Conservation (phyloP, 805 yeast species). For the Zygosaccharomyces rouxii region DNA sequence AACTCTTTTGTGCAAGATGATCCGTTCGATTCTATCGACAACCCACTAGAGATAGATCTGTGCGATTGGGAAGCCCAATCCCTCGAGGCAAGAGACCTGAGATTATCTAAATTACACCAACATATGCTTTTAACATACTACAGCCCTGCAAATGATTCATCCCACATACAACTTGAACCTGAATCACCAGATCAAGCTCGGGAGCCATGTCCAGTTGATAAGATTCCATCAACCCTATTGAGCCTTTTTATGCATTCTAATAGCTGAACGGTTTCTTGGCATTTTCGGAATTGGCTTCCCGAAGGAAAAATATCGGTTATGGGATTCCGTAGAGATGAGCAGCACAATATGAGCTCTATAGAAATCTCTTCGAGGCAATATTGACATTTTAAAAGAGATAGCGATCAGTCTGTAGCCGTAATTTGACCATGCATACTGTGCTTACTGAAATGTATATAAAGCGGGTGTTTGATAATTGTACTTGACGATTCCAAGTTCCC, state of each 20-base stretch:
- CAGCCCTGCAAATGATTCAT: not conserved
- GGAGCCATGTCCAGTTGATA: slow-evolving; percentile 5
- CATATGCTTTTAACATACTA: slow-evolving; percentile 15
- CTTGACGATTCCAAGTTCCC: no score
- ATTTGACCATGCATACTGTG: not conserved
- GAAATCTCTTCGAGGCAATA: not conserved
- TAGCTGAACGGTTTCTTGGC: slow-evolving; percentile 7
- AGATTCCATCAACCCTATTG: slow-evolving; percentile 7
- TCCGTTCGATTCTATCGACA: slow-evolving; percentile 20
- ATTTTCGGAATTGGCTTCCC: slow-evolving; percentile 9
- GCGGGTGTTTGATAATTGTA: no score
- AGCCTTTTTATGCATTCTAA: slow-evolving; percentile 11
- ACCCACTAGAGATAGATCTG: slow-evolving; percentile 22
- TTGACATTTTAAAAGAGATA: not conserved
- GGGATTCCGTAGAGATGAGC: slow-evolving; percentile 7
- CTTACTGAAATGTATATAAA: no score
- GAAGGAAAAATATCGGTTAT: slow-evolving; percentile 8
- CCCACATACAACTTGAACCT: not conserved
- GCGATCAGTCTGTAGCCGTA: not conserved
- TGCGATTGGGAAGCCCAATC: slow-evolving; percentile 25
- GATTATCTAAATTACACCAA: slow-evolving; percentile 17
- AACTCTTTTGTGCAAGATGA: slow-evolving; percentile 17
- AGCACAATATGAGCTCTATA: not conserved
- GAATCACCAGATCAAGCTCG: not conserved
- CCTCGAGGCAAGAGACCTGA: slow-evolving; percentile 17